A percentile compares a stretch with the other conserved stretches of the same genome.
phyloP scores from a whole-genome alignment of 2,329 filamentous ascomycete genomes.

The Aspergillus terreus region DNA sequence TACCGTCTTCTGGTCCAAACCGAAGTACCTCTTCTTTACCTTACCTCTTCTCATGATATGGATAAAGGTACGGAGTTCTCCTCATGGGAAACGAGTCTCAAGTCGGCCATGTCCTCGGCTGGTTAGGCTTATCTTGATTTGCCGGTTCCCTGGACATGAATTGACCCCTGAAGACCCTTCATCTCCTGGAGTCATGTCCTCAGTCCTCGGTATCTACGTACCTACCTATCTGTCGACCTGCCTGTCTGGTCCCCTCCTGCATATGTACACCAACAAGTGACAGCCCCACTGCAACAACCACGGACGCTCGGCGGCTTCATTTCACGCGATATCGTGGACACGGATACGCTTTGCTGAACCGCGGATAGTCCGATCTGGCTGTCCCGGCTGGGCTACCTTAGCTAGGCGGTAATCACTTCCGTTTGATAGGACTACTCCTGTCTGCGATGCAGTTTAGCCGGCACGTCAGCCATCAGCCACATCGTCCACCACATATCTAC shows the following conservation, averaged over 20 bases:
- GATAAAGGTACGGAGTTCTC: too few species aligned
- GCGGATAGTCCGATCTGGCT: slow-evolving; percentile 8
- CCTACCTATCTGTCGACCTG: too few species aligned
- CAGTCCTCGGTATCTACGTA: too few species aligned
- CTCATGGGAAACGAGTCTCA: not conserved
- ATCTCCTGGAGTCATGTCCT: too few species aligned
- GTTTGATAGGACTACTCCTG: not conserved
- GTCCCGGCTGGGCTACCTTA: not conserved
- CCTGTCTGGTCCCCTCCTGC: not conserved
- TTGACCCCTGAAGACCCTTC: too few species aligned
- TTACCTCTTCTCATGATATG: not conserved
- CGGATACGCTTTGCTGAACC: slow-evolving; percentile 4
- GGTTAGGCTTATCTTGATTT: not conserved
- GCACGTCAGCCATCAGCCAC: too few species aligned
- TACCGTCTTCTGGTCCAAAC: not conserved
- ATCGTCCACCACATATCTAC: too few species aligned
- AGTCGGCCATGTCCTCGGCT: not conserved
- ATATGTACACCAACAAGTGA: not conserved
- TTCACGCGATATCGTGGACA: slow-evolving; percentile 3
- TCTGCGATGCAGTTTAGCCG: too few species aligned
- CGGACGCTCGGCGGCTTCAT: slow-evolving; percentile 4
- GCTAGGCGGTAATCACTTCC: not conserved
- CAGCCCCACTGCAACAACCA: slow-evolving; percentile 3
- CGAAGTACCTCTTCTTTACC: not conserved
- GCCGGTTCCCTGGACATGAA: not conserved